Evolutionary conservation across 305 asterid genomes (phyloP).

Genomic region (Fraxinus floribunda): DNA sequence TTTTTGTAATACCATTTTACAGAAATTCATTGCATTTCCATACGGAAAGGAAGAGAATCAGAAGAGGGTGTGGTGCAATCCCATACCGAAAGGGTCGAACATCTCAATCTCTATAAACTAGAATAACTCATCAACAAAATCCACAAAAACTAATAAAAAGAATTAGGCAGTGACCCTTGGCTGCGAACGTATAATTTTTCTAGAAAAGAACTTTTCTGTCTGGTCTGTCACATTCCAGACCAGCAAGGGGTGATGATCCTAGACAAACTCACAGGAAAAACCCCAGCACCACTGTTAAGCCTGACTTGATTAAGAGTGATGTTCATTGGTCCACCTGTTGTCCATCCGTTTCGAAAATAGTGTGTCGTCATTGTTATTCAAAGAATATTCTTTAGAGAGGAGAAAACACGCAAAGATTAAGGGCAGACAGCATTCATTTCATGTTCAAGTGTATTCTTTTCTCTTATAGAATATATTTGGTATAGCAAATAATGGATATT

Average conservation of each 20-base stretch:
- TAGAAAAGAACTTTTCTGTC: not conserved
- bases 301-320: not conserved
- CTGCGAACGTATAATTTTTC: not conserved
- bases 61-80: not conserved
- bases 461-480: not conserved
- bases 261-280: not conserved
- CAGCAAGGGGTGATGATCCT: not conserved
- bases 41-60: not conserved
- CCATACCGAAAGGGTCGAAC: not conserved
- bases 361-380: not conserved
- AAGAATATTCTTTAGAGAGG: not conserved
- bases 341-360: not conserved
- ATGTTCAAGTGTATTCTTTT: not conserved
- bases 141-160: not conserved
- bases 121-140: not conserved
- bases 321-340: not conserved
- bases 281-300: not conserved
- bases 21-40: not conserved
- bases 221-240: not conserved
- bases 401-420: not conserved
- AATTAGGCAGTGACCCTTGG: not conserved
- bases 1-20: not conserved
- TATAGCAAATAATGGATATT: not conserved
- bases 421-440: not conserved
- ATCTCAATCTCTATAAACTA: not conserved